Conservation (phyloP, 495 filamentous ascomycete genomes). For the Hypoxylon lenormandii region DNA sequence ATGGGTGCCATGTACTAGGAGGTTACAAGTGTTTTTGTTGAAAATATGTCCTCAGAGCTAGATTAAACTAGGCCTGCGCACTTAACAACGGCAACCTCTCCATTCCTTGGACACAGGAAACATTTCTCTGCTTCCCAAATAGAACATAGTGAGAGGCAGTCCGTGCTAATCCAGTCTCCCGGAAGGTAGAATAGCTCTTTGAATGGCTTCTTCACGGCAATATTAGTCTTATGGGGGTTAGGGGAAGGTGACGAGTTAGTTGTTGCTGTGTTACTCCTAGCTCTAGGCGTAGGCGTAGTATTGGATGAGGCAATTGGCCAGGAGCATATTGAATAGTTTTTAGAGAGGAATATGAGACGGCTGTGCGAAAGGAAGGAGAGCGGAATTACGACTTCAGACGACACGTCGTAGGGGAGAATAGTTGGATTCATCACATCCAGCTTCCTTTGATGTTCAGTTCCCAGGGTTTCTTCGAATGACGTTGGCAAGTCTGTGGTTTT, state of each 20-base stretch:
- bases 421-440: neutral
- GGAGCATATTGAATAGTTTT: slow-evolving; percentile 8
- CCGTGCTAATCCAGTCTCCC: slow-evolving; percentile 42
- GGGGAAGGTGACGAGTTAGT: neutral
- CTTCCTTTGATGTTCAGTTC: neutral
- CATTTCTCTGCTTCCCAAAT: slow-evolving; percentile 45
- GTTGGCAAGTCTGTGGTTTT: neutral
- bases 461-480: neutral
- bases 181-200: slow-evolving; percentile 17
- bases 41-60: too few relatives aligned
- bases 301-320: neutral
- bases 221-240: neutral
- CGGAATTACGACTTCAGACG: slow-evolving; percentile 7
- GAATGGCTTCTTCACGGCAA: neutral
- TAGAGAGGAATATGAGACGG: slow-evolving; percentile 6
- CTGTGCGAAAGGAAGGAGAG: neutral
- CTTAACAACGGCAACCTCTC: slow-evolving; percentile 48
- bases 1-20: too few relatives aligned
- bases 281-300: neutral
- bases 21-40: too few relatives aligned
- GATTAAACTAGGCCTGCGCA: slow-evolving; percentile 13
- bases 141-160: slow-evolving; percentile 44
- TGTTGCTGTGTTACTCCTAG: neutral
- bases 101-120: slow-evolving; percentile 52
- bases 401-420: neutral